These are phyloP conservation scores for Galerina marginata DNA, from an alignment of 768 basidiomycete species.

Conservation along the genomic window DNA sequence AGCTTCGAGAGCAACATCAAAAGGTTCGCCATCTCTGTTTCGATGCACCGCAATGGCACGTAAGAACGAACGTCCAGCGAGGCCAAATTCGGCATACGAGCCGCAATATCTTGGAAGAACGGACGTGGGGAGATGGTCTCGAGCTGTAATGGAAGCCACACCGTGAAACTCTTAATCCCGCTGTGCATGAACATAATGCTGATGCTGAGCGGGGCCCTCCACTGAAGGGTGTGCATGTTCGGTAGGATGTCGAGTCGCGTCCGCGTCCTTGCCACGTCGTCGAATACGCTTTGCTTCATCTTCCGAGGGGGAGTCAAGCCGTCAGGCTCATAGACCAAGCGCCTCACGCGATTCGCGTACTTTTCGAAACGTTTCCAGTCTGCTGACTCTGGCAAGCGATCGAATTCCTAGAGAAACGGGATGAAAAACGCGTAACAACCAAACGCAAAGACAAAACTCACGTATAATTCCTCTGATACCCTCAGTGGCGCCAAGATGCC, in stretches of 20 bases:
- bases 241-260: conserved; percentile 59
- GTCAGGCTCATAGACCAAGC: conserved; percentile 26
- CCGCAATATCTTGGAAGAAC: conserved; percentile 43
- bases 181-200: conserved; percentile 63
- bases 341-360: conserved; percentile 57
- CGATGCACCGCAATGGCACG: conserved; percentile 45
- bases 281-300: conserved; percentile 43
- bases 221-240: conserved; percentile 55
- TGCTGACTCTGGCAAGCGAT: conserved; percentile 42
- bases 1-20: conserved; percentile 48
- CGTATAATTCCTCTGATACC: conserved; percentile 27
- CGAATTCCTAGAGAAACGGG: conserved; percentile 41
- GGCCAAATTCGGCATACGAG: conserved; percentile 57
- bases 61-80: conserved; percentile 51
- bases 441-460: conserved; percentile 26
- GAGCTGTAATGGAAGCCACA: conserved; percentile 31
- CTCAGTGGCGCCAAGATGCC: conserved; percentile 52
- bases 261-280: conserved; percentile 62
- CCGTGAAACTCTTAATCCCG: conserved; percentile 45
- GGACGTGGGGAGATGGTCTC: conserved; percentile 21
- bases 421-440: neutral
- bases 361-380: conserved; percentile 63
- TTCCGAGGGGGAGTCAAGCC: conserved; percentile 19
- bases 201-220: conserved; percentile 40
- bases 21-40: conserved; percentile 45